A percentile compares a stretch with the other conserved stretches of the same genome.
Conservation (phyloP, 805 yeast genomes). For the Candida boidinii region DNA sequence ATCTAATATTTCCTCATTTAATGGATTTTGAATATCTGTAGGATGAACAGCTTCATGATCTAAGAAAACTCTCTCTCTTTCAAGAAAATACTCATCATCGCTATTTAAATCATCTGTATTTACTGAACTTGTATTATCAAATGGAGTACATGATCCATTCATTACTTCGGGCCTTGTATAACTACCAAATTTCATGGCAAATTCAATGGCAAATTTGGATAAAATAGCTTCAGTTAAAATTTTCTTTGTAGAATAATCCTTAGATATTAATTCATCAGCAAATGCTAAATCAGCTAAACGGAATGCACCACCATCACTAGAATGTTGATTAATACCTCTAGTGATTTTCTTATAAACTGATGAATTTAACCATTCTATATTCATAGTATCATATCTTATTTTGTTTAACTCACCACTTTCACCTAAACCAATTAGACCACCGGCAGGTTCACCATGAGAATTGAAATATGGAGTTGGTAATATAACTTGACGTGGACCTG, state of each 20-base stretch:
- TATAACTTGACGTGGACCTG: too few species aligned
- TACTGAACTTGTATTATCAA: too few species aligned
- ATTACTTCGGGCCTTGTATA: too few species aligned
- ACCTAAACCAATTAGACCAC: constrained; percentile 44
- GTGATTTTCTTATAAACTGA: too few species aligned
- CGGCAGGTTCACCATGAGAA: constrained; percentile 66
- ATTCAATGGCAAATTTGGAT: constrained; percentile 17
- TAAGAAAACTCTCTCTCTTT: too few species aligned
- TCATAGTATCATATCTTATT: constrained; percentile 47
- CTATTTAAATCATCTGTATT: too few species aligned
- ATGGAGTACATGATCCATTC: too few species aligned
- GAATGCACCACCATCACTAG: constrained; percentile 7
- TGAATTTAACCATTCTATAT: constrained; percentile 54
- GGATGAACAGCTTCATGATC: too few species aligned
- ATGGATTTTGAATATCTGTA: constrained; percentile 10
- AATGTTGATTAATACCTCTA: constrained; percentile 9
- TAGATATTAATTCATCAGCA: not conserved
- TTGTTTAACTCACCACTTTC: constrained; percentile 44
- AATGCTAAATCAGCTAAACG: constrained; percentile 4
- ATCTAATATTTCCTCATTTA: constrained; percentile 9
- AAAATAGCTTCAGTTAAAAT: constrained; percentile 19
- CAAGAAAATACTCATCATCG: too few species aligned
- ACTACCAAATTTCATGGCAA: not conserved
- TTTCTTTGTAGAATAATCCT: constrained; percentile 20
- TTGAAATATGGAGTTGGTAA: constrained; percentile 75